Percentiles rank a stretch among this genome's conserved stretches.
phyloP scores from a whole-genome alignment of 163 green algal genomes.

The Botryococcus braunii region DNA sequence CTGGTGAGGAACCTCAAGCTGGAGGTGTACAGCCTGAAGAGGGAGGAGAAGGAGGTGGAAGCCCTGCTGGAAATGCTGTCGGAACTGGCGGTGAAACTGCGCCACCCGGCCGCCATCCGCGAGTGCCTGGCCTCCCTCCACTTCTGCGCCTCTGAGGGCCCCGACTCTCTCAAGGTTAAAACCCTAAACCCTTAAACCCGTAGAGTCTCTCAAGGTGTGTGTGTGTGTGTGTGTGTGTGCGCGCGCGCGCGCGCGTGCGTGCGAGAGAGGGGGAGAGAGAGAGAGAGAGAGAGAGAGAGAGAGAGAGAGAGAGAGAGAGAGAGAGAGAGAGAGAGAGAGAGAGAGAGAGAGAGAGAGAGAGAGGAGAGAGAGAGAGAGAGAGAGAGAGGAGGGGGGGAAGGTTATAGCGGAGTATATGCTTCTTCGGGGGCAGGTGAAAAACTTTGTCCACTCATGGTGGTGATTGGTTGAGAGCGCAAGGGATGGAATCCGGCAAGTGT shows the following conservation, averaged over 20 bases:
- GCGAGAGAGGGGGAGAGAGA: neutral
- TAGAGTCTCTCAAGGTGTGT: neutral
- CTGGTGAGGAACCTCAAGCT: slow-evolving; percentile 31
- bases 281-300: neutral
- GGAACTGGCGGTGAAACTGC: slow-evolving; percentile 27
- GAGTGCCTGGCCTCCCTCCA: slow-evolving; percentile 24
- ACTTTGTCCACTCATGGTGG: too few relatives aligned
- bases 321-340: neutral
- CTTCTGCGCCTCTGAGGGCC: slow-evolving; percentile 16
- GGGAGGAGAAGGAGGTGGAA: slow-evolving; percentile 26
- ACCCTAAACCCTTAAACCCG: neutral
- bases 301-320: neutral
- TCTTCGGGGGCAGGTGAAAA: too few relatives aligned
- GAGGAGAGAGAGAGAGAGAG: too few relatives aligned
- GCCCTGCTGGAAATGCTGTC: slow-evolving; percentile 21
- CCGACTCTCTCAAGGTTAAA: slow-evolving; percentile 22
- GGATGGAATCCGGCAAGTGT: too few relatives aligned
- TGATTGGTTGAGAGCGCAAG: too few relatives aligned
- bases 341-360: too few relatives aligned
- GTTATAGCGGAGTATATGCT: too few relatives aligned
- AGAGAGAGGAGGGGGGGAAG: too few relatives aligned
- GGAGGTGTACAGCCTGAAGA: slow-evolving; percentile 37
- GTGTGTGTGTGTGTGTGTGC: neutral
- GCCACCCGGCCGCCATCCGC: slow-evolving; percentile 9
- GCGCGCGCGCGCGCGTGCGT: neutral